These are phyloP conservation scores for Backusella morwellensis DNA, from an alignment of 192 early-diverging fungal species.

Conservation along the genomic window DNA sequence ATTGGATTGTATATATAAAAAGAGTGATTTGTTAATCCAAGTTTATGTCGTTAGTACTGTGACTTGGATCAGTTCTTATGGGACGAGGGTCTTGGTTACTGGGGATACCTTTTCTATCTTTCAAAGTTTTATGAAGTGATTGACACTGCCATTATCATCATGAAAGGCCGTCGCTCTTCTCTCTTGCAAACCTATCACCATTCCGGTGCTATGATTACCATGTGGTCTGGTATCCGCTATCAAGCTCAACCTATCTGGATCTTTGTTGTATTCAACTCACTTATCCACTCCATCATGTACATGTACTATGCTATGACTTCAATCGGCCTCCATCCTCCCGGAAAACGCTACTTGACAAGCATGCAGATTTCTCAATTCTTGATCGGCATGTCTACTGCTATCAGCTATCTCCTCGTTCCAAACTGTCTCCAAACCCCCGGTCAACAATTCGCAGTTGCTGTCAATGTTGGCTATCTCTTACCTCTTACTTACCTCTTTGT, in stretches of 20 bases:
- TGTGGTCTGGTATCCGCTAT: constrained; percentile 71
- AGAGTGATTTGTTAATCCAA: neutral
- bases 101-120: constrained; percentile 85
- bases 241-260: constrained; percentile 78
- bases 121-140: constrained; percentile 89
- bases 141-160: constrained; percentile 83
- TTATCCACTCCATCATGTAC: constrained; percentile 90
- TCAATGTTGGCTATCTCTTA: constrained; percentile 67
- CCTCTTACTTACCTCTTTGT: constrained; percentile 79
- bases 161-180: constrained; percentile 75
- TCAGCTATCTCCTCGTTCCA: constrained; percentile 64
- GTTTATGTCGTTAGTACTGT: constrained; percentile 47
- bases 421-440: constrained; percentile 51
- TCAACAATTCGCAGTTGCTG: constrained; percentile 56
- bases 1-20: neutral
- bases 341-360: constrained; percentile 76
- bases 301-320: constrained; percentile 77
- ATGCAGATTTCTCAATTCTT: constrained; percentile 88
- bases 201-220: constrained; percentile 79
- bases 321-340: constrained; percentile 71
- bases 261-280: constrained; percentile 82
- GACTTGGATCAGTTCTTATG: constrained; percentile 64
- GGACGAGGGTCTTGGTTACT: constrained; percentile 74
- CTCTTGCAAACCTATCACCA: constrained; percentile 87
- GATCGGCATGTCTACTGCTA: constrained; percentile 63